Percentiles rank a stretch among this genome's conserved stretches.
phyloP scores from a whole-genome alignment of 2,329 filamentous ascomycete species.

The Hansfordia pulvinata region DNA sequence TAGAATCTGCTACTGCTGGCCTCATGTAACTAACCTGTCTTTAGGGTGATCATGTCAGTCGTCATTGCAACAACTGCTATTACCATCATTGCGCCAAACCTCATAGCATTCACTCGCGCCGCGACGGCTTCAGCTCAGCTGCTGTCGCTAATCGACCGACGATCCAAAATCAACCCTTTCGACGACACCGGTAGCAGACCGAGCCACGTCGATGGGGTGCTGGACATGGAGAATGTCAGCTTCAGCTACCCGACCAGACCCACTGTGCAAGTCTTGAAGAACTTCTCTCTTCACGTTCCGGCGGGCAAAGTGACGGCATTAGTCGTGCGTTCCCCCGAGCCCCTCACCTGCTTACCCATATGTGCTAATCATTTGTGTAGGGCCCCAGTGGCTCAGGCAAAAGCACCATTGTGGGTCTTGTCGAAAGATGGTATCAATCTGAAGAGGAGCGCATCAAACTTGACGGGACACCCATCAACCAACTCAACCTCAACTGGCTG shows the following conservation, averaged over 20 bases:
- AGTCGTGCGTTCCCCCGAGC: slow-evolving; percentile 17
- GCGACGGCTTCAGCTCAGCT: slow-evolving; percentile 20
- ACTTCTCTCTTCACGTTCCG: slow-evolving; percentile 26
- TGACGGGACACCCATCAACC: slow-evolving; percentile 18
- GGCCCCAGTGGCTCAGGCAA: slow-evolving; percentile 6
- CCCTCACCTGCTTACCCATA: not conserved
- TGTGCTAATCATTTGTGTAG: too few relatives aligned
- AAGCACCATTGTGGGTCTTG: slow-evolving; percentile 22
- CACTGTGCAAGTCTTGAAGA: slow-evolving; percentile 23
- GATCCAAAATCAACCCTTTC: slow-evolving; percentile 22
- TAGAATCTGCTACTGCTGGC: too few relatives aligned
- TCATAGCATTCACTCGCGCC: slow-evolving; percentile 23
- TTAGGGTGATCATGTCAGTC: slow-evolving; percentile 22
- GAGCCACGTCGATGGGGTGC: slow-evolving; percentile 13
- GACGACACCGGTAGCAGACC: slow-evolving; percentile 16
- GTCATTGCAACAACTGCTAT: slow-evolving; percentile 22
- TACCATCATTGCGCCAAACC: slow-evolving; percentile 21
- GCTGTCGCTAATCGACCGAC: slow-evolving; percentile 22
- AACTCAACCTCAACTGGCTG: slow-evolving; percentile 24
- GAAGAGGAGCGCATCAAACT: slow-evolving; percentile 19
- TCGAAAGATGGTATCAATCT: slow-evolving; percentile 25
- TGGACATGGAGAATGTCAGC: slow-evolving; percentile 25
- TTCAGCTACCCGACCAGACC: slow-evolving; percentile 32
- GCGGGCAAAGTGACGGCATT: slow-evolving; percentile 29
- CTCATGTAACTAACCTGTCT: too few relatives aligned